Evolutionary conservation across 2,329 filamentous ascomycete genomes (phyloP), one percentile per base, ranked within the genome.

Genomic region (Colletotrichum sublineola): DNA sequence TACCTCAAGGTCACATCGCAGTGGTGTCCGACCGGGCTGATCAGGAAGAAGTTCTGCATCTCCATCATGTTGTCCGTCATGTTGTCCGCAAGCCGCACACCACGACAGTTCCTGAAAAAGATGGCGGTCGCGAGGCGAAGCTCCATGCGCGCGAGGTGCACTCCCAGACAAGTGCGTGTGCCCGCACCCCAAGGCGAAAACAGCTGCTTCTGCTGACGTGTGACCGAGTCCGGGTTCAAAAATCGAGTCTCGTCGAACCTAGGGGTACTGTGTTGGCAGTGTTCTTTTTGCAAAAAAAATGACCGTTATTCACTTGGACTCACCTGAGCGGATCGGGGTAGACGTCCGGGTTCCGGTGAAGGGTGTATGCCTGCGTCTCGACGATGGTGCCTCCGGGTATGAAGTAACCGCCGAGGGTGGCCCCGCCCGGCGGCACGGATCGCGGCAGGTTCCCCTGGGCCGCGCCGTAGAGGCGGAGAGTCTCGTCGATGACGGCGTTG

Each of bases 111-210:
- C 0, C 83, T 81, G 76, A 90, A 89, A 77, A 91, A 88, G 6
- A 83, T 80, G 0, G 87, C 85, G 0, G 84, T 81, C 0, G 83
- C 86, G 46, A 88, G 83, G 11, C 88, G 82, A 40, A 91, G 76
- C 75, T 91, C 88, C 79, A 88, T 88, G 31, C 82, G 80, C 0
- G 89, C 89, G 29, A 91, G 81, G 73, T 91, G 87, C 36, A 88
- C 79, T 1, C 89, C 89, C 20, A 92, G 80, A 73, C 89, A 91
- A 1, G 78, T 80, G 3, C 60, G 58, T 5, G 36, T 81, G 1
- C 88, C 88, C 3, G 83, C 84, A 1, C 88, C 87, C 76, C 89
- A 90, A 0, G 88, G 84, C 70, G 86, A 82, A 67, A 83, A 88
- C 0, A 85, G 82, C 3, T 84, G 83, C 71, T 86, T 88, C 82